Evolutionary conservation across 148 eudicot species (phyloP).

Genomic region (Diospyros lotus): DNA sequence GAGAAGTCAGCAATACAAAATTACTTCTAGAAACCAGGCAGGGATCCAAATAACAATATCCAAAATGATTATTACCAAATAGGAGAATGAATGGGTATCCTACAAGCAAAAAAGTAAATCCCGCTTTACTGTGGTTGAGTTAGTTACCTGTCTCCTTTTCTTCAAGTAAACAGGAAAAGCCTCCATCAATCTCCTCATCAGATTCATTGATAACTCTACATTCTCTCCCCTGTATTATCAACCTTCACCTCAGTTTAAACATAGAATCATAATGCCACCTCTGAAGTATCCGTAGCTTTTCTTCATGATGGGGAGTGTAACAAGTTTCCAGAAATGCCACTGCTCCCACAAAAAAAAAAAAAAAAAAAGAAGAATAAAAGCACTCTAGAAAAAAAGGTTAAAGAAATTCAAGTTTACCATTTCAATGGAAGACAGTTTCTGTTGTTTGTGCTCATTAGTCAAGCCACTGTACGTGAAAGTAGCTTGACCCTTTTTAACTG

Average conservation of each 20-base stretch:
- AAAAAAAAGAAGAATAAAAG: background rate
- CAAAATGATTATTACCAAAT: background rate
- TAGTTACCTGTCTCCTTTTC: slow-evolving; percentile 50
- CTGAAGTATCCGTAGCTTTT: background rate
- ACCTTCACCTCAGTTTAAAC: slow-evolving; percentile 10
- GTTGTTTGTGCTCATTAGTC: slow-evolving; percentile 34
- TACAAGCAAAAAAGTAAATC: background rate
- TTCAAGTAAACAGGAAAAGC: slow-evolving; percentile 53
- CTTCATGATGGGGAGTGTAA: background rate
- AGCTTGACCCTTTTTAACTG: slow-evolving; percentile 52
- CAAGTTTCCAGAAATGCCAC: background rate
- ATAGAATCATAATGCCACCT: background rate
- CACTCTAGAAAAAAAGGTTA: background rate
- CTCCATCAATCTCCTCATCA: slow-evolving; percentile 68
- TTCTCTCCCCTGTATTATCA: slow-evolving; percentile 39
- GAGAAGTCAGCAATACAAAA: background rate
- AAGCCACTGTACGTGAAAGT: slow-evolving; percentile 17
- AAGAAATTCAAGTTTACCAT: slow-evolving; percentile 23
- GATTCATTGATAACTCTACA: slow-evolving; percentile 40
- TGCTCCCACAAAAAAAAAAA: background rate
- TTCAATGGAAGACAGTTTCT: slow-evolving; percentile 31
- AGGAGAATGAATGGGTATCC: background rate
- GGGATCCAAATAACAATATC: background rate
- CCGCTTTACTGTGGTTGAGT: background rate
- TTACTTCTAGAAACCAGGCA: background rate